A percentile compares a stretch with the other conserved stretches of the same genome.
These are phyloP conservation scores for Fonsecaea nubica DNA, from an alignment of 2,329 filamentous ascomycete genomes.

Conservation along the genomic window DNA sequence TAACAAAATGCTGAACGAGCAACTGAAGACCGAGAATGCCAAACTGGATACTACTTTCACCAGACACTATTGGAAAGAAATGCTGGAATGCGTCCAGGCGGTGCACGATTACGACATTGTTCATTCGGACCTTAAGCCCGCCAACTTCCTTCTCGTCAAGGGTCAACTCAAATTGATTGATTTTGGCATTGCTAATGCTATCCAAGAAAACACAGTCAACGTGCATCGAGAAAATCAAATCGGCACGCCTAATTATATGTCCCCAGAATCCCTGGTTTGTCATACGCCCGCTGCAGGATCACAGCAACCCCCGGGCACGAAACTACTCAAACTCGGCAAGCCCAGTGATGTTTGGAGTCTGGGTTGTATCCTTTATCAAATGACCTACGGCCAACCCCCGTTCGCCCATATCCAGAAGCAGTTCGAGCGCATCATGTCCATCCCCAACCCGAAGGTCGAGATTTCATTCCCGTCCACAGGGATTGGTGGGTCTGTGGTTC, in stretches of 20 bases:
- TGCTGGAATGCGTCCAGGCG: constrained; percentile 91
- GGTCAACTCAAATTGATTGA: constrained; percentile 95
- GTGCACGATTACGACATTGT: constrained; percentile 92
- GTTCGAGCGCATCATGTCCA: constrained; percentile 74
- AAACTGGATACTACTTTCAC: constrained; percentile 88
- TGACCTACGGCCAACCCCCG: constrained; percentile 95
- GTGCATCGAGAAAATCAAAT: constrained; percentile 95
- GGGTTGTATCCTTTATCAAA: constrained; percentile 95
- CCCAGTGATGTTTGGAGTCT: constrained; percentile 95
- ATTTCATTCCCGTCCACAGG: constrained; percentile 56
- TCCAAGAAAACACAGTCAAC: constrained; percentile 95
- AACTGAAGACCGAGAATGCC: constrained; percentile 73
- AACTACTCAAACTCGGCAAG: constrained; percentile 94
- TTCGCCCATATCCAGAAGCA: constrained; percentile 91
- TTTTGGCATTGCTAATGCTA: constrained; percentile 97
- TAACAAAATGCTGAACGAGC: constrained; percentile 79
- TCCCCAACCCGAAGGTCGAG: constrained; percentile 57
- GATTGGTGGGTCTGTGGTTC: constrained; percentile 58
- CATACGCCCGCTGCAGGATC: constrained; percentile 70
- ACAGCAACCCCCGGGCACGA: constrained; percentile 54
- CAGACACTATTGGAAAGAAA: constrained; percentile 99
- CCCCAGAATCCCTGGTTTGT: constrained; percentile 89
- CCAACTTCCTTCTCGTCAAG: constrained; percentile 92
- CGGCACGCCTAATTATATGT: constrained; percentile 99
- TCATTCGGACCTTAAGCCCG: constrained; percentile 94